Base-by-base conservation (phyloP, 2,329 filamentous ascomycete genomes). In the Colletotrichum coccodes region DNA sequence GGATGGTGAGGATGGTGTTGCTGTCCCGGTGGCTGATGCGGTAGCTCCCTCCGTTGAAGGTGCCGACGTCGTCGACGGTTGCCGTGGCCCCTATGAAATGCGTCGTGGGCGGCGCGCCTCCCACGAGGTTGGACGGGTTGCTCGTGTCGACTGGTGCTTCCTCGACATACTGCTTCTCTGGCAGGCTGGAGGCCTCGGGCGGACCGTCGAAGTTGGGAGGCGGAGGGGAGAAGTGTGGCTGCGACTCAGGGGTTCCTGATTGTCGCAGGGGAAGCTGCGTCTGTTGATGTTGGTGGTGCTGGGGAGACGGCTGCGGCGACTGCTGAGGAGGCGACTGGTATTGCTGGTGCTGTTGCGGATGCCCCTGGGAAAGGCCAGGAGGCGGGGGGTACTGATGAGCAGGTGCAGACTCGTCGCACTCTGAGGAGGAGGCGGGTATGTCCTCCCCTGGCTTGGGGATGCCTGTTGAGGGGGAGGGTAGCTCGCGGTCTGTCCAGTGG, bases 31-130 rank as follows among this genome's bases (percentile, higher is more conserved):
- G 96, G 75, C 93, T 96, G 77, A 98, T 94, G 49, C 96, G 88
- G 78, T 95, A 99, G 76, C 93, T 95, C 14, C 96, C 96, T 18
- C 96, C 96, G 77, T 98, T 98, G 84, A 98, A 99, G 0, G 92
- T 96, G n/a, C 96, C 96, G 2, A 97, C 89, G 73, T 97, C 95
- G 79, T 98, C 96, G 34, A 89, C 84, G 1, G 87, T 86, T 0
- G 91, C 83, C 36, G 57, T 68, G 0, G 87, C 89, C 34, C 92
- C 93, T 6, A 85, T 78, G 71, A 95, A 94, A 65, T 92, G 87
- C 36, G 81, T 79, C 18, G 82, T 79, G 7, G 80, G 76, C 12
- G 82, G 84, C 4, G 81, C 83, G 32, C 79, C 79, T 12, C 77
- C 76, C 23, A 79, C 75, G 52, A 81, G 76, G 71, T 79, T 78